Evolutionary conservation across 768 basidiomycete species (phyloP), one percentile per base, ranked within the genome.

Genomic region (Termitomyces sp.): DNA sequence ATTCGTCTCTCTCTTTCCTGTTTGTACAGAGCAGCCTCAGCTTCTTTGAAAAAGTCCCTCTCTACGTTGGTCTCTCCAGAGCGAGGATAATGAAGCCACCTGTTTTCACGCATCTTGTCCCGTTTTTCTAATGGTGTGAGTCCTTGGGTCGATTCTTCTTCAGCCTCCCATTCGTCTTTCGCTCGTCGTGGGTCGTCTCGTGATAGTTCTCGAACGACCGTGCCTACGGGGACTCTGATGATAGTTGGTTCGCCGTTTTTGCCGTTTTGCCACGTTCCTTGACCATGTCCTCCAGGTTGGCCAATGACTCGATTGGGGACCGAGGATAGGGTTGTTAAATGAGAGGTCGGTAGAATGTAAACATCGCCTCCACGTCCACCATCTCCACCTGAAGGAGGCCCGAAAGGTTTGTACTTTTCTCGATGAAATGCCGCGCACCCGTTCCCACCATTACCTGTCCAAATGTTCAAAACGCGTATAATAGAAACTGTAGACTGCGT

Each of bases 341-440:
- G 79, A 0, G 88, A 79, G 0, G 89, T 88, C 0, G 96, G 91
- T 34, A 86, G 73, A 64, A 98, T 81, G 68, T 93, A 93, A 33
- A 98, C 85, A 65, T 89, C 86, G 4, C 92, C 94, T 27, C 95
- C 96, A 46, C 82, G 81, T 2, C 95, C 96, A 16, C 96, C 96
- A 59, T 91, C 90, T 1, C 95, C 96, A 0, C 96, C 96, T 10
- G 94, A 95, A 0, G 96, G 94, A 0, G 95, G 93, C 0, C 93
- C 93, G 60, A 85, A 82, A 1, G 88, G 83, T 56, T 84, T 84
- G 72, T 82, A 93, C 68, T 93, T 92, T 74, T 96, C 93, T 57
- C 93, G 86, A 66, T 95, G 89, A 65, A 98, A 97, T 5, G 96
- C 95, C 24, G 89, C 92, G 61, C 94, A 92, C 24, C 96, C 96